A percentile compares a stretch with the other conserved stretches of the same genome.
phyloP scores from a whole-genome alignment of 2,329 filamentous ascomycete genomes.

The Colletotrichum viniferum region DNA sequence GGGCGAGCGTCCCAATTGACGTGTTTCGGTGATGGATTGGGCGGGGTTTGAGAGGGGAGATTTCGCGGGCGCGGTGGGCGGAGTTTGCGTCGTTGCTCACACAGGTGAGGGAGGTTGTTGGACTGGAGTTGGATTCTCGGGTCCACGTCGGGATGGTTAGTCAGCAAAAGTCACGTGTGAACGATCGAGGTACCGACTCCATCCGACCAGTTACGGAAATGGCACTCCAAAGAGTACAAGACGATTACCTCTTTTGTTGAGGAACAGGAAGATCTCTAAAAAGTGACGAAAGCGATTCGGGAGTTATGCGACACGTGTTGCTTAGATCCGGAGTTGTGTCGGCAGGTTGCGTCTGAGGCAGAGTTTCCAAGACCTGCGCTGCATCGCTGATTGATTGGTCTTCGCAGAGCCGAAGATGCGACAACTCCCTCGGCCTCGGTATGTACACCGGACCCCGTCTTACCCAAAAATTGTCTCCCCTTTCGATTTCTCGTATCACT shows the following conservation, averaged over 20 bases:
- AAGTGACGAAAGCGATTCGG: not conserved
- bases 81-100: constrained; percentile 16
- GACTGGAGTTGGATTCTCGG: constrained; percentile 22
- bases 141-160: constrained; percentile 8
- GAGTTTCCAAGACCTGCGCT: not conserved
- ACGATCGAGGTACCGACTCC: not conserved
- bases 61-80: constrained; percentile 9
- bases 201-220: not conserved
- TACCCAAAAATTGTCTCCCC: not conserved
- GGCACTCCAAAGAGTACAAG: not conserved
- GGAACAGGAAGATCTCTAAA: not conserved
- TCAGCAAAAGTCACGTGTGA: not conserved
- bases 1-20: constrained; percentile 4
- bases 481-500: not conserved
- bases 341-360: not conserved
- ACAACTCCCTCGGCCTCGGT: not conserved
- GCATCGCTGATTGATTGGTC: not conserved
- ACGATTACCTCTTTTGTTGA: not conserved
- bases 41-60: not conserved
- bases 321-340: not conserved
- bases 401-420: not conserved
- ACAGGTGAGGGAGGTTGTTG: constrained; percentile 13
- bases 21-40: not conserved
- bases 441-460: not conserved
- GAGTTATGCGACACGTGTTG: not conserved